Evolutionary conservation across 2,329 filamentous ascomycete species (phyloP).

Genomic region (Pyrenophora graminea): DNA sequence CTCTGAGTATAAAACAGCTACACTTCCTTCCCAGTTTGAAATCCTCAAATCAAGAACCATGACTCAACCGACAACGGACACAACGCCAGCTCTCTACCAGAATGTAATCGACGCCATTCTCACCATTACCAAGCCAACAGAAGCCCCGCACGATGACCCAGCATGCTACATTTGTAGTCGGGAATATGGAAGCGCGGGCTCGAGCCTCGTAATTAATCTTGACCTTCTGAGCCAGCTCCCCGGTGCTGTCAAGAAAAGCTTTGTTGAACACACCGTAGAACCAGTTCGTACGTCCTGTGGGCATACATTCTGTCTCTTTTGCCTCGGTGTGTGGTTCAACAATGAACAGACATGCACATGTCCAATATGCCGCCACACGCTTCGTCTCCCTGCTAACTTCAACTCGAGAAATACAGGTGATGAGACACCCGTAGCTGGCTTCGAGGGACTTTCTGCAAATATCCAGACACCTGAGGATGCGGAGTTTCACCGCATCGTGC

Average conservation of each 20-base stretch:
- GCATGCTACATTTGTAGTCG: background rate
- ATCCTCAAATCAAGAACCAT: background rate
- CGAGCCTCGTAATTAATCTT: background rate
- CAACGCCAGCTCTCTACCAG: background rate
- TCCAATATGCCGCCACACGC: slow-evolving; percentile 5
- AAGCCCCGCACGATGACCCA: background rate
- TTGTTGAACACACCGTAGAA: background rate
- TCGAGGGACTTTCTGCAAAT: background rate
- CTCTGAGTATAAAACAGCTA: no score
- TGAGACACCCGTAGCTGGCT: background rate
- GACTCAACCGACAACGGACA: background rate
- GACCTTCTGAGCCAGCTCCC: slow-evolving; percentile 4
- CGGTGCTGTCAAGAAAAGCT: background rate
- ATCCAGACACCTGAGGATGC: background rate
- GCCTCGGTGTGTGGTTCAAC: slow-evolving; percentile 7
- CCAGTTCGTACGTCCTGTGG: slow-evolving; percentile 4
- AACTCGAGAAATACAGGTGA: background rate
- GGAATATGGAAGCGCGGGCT: background rate
- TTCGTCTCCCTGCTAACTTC: background rate
- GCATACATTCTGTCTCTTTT: slow-evolving; percentile 4
- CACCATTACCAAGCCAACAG: background rate
- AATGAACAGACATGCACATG: background rate
- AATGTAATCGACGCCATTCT: slow-evolving; percentile 4
- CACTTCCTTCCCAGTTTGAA: no score
- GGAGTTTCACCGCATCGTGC: background rate